Evolutionary conservation across 202 grass and related monocot genomes (phyloP).

Genomic region (Hordeum pubiflorum): DNA sequence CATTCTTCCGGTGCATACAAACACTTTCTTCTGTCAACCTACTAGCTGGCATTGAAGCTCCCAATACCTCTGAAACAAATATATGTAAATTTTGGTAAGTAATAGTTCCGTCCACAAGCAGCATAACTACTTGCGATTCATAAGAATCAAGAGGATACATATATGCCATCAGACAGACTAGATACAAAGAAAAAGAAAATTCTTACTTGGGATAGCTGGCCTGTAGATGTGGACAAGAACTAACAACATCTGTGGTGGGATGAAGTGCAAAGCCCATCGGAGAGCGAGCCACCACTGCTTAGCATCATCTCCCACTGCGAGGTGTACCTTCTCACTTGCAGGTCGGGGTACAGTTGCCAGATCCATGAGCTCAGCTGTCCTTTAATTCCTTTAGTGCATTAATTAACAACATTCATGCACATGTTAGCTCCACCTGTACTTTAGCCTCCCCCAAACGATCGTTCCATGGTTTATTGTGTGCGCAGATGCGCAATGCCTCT

Average conservation of each 20-base stretch:
- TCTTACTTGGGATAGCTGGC: slow-evolving; percentile 18
- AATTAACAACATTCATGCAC: neutral
- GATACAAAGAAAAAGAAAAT: neutral
- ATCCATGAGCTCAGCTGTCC: neutral
- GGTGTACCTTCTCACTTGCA: neutral
- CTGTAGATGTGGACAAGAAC: slow-evolving; percentile 17
- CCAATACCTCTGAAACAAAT: slow-evolving; percentile 21
- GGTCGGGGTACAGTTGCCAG: neutral
- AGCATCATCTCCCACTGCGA: neutral
- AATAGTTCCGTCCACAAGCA: neutral
- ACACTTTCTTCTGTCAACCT: neutral
- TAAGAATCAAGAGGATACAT: neutral
- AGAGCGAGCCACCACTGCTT: neutral
- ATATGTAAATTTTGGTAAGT: neutral
- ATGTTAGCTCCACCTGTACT: neutral
- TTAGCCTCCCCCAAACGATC: neutral
- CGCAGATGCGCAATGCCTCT: neutral
- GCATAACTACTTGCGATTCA: neutral
- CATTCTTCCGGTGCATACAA: neutral
- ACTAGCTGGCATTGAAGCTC: neutral
- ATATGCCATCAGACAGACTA: neutral
- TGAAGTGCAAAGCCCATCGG: slow-evolving; percentile 9
- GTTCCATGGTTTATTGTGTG: neutral
- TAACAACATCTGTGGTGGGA: neutral
- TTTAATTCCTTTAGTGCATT: neutral